Evolutionary conservation across 768 basidiomycete species (phyloP).

Genomic region (Paxillus involutus): DNA sequence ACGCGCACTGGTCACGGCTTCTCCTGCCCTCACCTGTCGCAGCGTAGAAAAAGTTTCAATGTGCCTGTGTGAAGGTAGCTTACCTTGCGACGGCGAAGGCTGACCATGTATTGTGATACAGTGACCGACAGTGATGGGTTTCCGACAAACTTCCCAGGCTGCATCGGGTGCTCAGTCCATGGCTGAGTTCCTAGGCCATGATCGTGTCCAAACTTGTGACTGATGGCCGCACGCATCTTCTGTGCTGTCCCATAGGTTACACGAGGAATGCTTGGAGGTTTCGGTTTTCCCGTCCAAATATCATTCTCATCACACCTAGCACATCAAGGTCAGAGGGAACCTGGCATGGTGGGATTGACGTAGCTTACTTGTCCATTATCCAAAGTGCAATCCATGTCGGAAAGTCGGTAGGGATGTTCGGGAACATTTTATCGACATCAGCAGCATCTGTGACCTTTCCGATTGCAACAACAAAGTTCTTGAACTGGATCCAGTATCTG

Average conservation of each 20-base stretch:
- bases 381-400: conserved; percentile 25
- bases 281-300: conserved; percentile 18
- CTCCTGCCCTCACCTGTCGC: conserved; percentile 18
- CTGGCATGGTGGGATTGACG: too few species aligned
- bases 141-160: conserved; percentile 19
- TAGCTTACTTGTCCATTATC: conserved; percentile 26
- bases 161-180: conserved; percentile 28
- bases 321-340: too few species aligned
- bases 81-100: conserved; percentile 25
- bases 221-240: conserved; percentile 35
- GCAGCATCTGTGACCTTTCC: conserved; percentile 10
- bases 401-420: conserved; percentile 13
- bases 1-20: conserved; percentile 25
- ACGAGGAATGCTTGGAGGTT: neutral
- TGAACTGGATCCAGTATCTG: conserved; percentile 15
- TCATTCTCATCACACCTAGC: conserved; percentile 31
- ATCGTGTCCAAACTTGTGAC: conserved; percentile 29
- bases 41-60: neutral
- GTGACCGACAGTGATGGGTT: conserved; percentile 30
- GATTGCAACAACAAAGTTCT: conserved; percentile 12
- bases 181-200: conserved; percentile 22
- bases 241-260: conserved; percentile 33
- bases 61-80: neutral
- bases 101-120: conserved; percentile 31
- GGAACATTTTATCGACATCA: conserved; percentile 15